phyloP scores from a whole-genome alignment of 1,139 yeast species.

The Magnusiomyces clavatus region DNA sequence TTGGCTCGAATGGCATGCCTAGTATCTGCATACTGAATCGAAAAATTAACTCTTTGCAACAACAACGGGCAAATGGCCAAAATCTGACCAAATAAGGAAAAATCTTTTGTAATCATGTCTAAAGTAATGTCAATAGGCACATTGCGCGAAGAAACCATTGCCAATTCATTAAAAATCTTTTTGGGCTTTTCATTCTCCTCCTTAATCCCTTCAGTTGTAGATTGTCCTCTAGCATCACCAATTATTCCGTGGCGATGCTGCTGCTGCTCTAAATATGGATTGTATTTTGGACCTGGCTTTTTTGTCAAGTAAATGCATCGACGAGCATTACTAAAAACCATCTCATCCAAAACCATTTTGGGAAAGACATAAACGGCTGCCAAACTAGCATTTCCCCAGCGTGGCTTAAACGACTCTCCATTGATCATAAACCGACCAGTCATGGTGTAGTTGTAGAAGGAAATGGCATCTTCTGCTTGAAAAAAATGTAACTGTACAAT shows the following conservation, averaged over 20 bases:
- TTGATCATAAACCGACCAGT: slow-evolving; percentile 55
- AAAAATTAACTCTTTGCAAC: slow-evolving; percentile 55
- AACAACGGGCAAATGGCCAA: slow-evolving; percentile 60
- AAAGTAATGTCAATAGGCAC: slow-evolving; percentile 33
- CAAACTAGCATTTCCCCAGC: slow-evolving; percentile 25
- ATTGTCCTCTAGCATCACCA: not conserved
- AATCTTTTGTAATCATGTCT: slow-evolving; percentile 41
- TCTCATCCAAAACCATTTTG: slow-evolving; percentile 30
- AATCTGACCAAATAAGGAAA: slow-evolving; percentile 50
- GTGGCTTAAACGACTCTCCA: slow-evolving; percentile 43
- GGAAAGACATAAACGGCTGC: slow-evolving; percentile 23
- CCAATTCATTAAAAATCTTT: not conserved
- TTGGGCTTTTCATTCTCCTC: not conserved
- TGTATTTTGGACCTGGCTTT: not conserved
- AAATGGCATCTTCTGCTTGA: slow-evolving; percentile 45
- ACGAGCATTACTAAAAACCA: slow-evolving; percentile 30
- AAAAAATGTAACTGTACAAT: slow-evolving; percentile 47
- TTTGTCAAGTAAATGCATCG: slow-evolving; percentile 26
- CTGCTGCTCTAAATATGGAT: not conserved
- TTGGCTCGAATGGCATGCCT: slow-evolving; percentile 60
- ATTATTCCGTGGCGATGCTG: not conserved
- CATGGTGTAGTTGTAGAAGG: slow-evolving; percentile 48
- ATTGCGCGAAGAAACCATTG: slow-evolving; percentile 18
- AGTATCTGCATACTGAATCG: slow-evolving; percentile 56
- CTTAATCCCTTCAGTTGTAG: not conserved